Evolutionary conservation across 257 asterid genomes (phyloP).

Genomic region (Solanum paucissectum): DNA sequence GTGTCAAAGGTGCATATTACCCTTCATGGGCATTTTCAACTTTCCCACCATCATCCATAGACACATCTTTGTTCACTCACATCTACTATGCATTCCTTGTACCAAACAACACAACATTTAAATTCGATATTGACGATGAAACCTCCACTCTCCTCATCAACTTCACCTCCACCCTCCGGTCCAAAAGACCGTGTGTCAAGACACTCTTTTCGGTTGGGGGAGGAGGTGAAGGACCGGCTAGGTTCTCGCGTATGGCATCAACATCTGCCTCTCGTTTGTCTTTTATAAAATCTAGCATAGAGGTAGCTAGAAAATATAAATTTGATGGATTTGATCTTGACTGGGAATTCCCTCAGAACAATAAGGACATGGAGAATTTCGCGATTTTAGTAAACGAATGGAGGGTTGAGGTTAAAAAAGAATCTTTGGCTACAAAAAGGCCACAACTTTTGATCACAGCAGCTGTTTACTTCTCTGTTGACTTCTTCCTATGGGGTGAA

Average conservation of each 20-base stretch:
- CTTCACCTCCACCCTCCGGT: conserved; percentile 49
- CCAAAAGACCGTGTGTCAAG: conserved; percentile 28
- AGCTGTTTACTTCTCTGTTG: conserved; percentile 66
- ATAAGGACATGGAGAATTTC: conserved; percentile 46
- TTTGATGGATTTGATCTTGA: conserved; percentile 79
- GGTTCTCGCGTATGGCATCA: conserved; percentile 47
- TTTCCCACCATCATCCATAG: conserved; percentile 39
- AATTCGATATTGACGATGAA: conserved; percentile 24
- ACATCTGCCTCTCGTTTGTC: conserved; percentile 2
- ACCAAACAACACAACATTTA: conserved; percentile 40
- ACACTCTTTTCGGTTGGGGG: conserved; percentile 72
- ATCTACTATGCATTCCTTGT: conserved; percentile 54
- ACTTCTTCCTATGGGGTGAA: conserved; percentile 21
- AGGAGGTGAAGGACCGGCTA: conserved; percentile 21
- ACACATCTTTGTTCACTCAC: conserved; percentile 47
- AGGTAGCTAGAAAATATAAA: conserved; percentile 44
- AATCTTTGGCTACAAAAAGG: conserved; percentile 13
- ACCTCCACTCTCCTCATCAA: conserved; percentile 24
- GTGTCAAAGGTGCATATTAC: conserved; percentile 55
- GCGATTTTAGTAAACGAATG: conserved; percentile 41
- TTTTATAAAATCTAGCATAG: conserved; percentile 55
- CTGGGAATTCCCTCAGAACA: conserved; percentile 58
- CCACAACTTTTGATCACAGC: conserved; percentile 64
- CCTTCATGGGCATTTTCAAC: conserved; percentile 40
- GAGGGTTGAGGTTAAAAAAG: conserved; percentile 43